Base-by-base conservation (phyloP, 2,329 filamentous ascomycete species). In the Curvularia spicifera region DNA sequence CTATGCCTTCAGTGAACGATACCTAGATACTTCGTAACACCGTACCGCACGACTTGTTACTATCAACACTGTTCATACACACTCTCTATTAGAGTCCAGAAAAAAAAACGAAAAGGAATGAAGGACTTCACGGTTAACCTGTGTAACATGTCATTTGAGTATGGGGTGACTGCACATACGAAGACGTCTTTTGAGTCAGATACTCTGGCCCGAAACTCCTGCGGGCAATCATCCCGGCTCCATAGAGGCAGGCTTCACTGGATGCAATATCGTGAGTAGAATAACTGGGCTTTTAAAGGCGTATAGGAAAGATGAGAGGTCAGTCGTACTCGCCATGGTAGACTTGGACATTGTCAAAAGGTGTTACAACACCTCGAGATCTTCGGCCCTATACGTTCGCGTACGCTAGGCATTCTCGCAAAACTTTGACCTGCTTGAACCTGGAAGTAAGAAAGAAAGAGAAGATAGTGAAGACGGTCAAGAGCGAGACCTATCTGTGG, bases 191-290 rank as follows among this genome's bases (percentile, higher is more conserved):
- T 9, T 57, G 65, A 9, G 69, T 77, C 44, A 64, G 68, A 24
- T 69, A 76, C 12, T 62, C 61, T 31, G 76, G 74, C 7, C 72
- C 69, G 13, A 63, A 73, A 31, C 63, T 72, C 5, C 81, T 0
- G 72, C 86, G 0, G 83, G 87, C 10, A 85, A 87, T 59, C 76
- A 87, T 4, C 84, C 84, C 0, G 84, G 84, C 1, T 72, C 88
- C 8, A 83, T 86, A 18, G 18, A 51, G 78, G 78, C 78, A 0
- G 74, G 79, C n/a, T 81, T 77, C n/a, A 79, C 79, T 37, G 71
- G 79, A 1, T 73, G 71, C 4, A 67, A 69, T 1, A 82, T 84
- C 18, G 18, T 18, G 18, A 18, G 18, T 18, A 18, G 18, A 46
- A 78, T 88, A 5, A 61, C 74, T 5, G 67, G 79, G 0, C 74